phyloP scores from a whole-genome alignment of 2,329 filamentous ascomycete species.

The Aspergillus unguis region DNA sequence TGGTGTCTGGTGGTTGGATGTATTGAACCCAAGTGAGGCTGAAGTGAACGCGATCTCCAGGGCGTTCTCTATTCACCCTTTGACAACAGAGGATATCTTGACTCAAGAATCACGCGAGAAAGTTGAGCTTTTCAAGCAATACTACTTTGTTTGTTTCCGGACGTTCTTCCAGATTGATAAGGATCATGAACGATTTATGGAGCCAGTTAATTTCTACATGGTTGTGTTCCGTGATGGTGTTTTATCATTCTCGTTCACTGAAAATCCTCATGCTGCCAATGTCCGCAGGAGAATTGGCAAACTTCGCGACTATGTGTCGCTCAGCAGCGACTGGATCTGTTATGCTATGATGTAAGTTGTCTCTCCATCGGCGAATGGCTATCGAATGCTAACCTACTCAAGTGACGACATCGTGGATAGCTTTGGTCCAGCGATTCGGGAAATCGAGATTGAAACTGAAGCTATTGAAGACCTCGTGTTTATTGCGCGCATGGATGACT shows the following conservation, averaged over 20 bases:
- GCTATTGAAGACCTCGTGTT: constrained; percentile 95
- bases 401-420: constrained; percentile 96
- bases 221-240: constrained; percentile 95
- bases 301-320: constrained; percentile 88
- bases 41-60: constrained; percentile 86
- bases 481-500: constrained; percentile 84
- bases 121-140: constrained; percentile 94
- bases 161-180: constrained; percentile 85
- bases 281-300: constrained; percentile 89
- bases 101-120: constrained; percentile 96
- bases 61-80: constrained; percentile 89
- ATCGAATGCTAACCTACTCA: constrained; percentile 9
- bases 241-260: constrained; percentile 87
- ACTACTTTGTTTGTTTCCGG: constrained; percentile 97
- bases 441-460: constrained; percentile 85
- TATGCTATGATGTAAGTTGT: constrained; percentile 84
- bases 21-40: constrained; percentile 83
- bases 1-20: constrained; percentile 98
- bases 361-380: constrained; percentile 5
- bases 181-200: constrained; percentile 75
- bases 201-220: constrained; percentile 94
- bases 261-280: constrained; percentile 80
- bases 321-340: constrained; percentile 98
- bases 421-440: constrained; percentile 84
- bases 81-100: constrained; percentile 94